Evolutionary conservation across 306 rosid species (phyloP), one percentile per base, ranked within the genome.

Genomic region (Rosa lucieae): DNA sequence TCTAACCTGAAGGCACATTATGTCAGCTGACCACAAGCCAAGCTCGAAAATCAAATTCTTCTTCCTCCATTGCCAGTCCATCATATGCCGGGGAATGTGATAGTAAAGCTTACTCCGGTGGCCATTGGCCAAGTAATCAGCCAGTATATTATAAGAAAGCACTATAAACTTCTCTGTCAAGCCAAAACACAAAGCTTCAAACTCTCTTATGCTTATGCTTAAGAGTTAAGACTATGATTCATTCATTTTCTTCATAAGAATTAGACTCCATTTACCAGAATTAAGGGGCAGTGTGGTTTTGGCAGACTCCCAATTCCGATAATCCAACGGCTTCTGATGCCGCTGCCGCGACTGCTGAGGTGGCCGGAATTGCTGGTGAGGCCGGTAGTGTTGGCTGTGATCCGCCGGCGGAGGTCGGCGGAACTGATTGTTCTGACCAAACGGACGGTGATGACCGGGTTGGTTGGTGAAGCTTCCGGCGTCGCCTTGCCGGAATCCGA

Each of bases 1-100:
- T 13, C 5, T 21, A 75, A 95, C 99, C 99, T 95, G 98, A 76
- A 95, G 81, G 86, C 99, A 95, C 94, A 95, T 84, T 79, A 95
- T 86, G 78, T 95, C 98, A 15, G 98, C 85, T 53, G 98, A 90
- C 98, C 99, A 95, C 78, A 85, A 82, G 70, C 97, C 90, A 62
- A 93, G 90, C 89, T 95, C 99, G 80, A 88, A 89, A 62, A 85
- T 9, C 77, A 95, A 77, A 13, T 76, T 91, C 12, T 71, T 81
- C 86, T 95, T 92, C 83, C 97, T 91, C 94, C 99, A 84, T 40
- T 87, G 87, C 98, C 99, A 95, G 53, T 89, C 90, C 91, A 95
- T 71, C 80, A 91, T 83, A 75, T 88, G 39, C 47, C 1, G 72
- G 42, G 97, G 99, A 77, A 95, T 84, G 78, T 93, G 97, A 84